These are phyloP conservation scores for Citeromyces matritensis DNA, from an alignment of 805 yeast genomes.

Conservation along the genomic window DNA sequence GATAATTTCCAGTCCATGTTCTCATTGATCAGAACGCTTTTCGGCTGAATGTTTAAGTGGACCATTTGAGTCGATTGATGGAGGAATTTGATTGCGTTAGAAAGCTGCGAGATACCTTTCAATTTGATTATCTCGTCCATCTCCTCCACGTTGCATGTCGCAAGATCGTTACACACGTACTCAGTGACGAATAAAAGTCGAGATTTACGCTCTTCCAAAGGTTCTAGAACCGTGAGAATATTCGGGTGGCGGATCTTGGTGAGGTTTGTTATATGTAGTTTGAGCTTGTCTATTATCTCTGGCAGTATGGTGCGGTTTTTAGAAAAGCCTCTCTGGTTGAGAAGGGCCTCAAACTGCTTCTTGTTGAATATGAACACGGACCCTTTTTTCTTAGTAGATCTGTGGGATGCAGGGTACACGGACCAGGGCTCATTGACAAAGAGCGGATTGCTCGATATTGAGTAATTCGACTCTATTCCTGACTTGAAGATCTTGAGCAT, in stretches of 20 bases:
- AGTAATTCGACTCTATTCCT: slow-evolving; percentile 54
- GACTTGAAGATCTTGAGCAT: slow-evolving; percentile 41
- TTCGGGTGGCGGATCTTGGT: slow-evolving; percentile 85
- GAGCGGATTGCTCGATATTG: slow-evolving; percentile 54
- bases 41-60: slow-evolving; percentile 70
- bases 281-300: slow-evolving; percentile 52
- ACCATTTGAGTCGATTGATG: slow-evolving; percentile 64
- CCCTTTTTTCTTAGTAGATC: slow-evolving; percentile 41
- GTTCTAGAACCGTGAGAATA: slow-evolving; percentile 70
- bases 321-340: slow-evolving; percentile 33
- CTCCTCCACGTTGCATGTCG: slow-evolving; percentile 20
- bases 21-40: slow-evolving; percentile 59
- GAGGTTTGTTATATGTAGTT: slow-evolving; percentile 53
- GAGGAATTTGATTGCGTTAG: slow-evolving; percentile 68
- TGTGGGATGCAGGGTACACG: slow-evolving; percentile 71
- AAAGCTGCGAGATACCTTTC: slow-evolving; percentile 69
- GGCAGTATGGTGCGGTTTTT: slow-evolving; percentile 34
- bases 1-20: slow-evolving; percentile 90
- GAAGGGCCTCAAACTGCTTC: slow-evolving; percentile 45
- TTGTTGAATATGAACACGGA: slow-evolving; percentile 85
- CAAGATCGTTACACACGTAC: slow-evolving; percentile 29
- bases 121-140: slow-evolving; percentile 57
- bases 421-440: slow-evolving; percentile 73
- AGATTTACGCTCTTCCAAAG: slow-evolving; percentile 72
- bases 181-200: slow-evolving; percentile 79